A percentile compares a stretch with the other conserved stretches of the same genome.
Conservation (phyloP, 148 eudicot genomes). For the Agrostemma githago region DNA sequence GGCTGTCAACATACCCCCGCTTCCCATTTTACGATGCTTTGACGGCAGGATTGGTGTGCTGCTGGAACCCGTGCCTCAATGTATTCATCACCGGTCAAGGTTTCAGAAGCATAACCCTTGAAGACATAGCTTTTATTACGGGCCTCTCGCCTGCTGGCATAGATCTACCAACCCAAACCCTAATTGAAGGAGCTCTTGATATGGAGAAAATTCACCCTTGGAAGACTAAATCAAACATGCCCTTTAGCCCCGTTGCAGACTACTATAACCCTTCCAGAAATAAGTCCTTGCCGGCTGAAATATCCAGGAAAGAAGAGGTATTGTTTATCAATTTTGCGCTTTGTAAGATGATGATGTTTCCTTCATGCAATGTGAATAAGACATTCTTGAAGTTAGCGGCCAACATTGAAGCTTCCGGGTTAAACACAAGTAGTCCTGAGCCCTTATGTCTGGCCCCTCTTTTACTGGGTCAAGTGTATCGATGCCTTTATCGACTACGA, state of each 20-base stretch:
- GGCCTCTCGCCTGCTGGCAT: constrained; percentile 21
- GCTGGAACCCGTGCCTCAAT: constrained; percentile 29
- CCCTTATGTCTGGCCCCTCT: constrained; percentile 23
- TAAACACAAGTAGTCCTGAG: constrained; percentile 3
- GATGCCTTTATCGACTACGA: constrained; percentile 26
- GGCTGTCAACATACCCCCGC: constrained; percentile 21
- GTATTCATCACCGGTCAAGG: constrained; percentile 25
- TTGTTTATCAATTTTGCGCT: constrained; percentile 23
- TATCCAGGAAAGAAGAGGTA: constrained; percentile 25
- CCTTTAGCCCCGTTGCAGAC: constrained; percentile 20
- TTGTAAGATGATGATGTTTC: constrained; percentile 26
- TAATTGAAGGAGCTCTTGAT: constrained; percentile 27
- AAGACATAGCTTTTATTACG: constrained; percentile 24
- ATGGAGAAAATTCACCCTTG: constrained; percentile 24
- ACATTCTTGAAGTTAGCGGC: constrained; percentile 27
- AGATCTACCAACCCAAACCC: constrained; percentile 20
- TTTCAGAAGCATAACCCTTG: constrained; percentile 24
- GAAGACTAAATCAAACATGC: constrained; percentile 26
- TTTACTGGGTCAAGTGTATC: constrained; percentile 23
- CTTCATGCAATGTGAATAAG: constrained; percentile 26
- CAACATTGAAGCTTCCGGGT: constrained; percentile 23
- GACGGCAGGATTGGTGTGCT: constrained; percentile 20
- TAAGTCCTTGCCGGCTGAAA: constrained; percentile 4
- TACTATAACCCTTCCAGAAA: constrained; percentile 19
- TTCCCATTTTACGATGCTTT: constrained; percentile 22